Conservation (phyloP, 2,329 filamentous ascomycete genomes). For the Penicillium sp. region DNA sequence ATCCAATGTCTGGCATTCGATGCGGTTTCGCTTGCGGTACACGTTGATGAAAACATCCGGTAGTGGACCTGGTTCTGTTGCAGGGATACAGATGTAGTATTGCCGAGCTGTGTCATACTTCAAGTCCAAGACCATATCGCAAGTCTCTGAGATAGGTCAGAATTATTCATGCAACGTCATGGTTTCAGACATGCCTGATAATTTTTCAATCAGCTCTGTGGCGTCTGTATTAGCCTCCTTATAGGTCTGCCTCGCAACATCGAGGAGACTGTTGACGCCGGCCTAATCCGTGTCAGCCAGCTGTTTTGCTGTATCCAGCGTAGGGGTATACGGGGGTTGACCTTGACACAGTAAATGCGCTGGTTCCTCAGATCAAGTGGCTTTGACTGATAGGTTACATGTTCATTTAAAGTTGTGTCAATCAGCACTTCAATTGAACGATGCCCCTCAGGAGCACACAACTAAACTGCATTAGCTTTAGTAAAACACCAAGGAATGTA, state of each 20-base stretch:
- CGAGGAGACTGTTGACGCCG: constrained; percentile 79
- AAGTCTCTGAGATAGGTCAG: constrained; percentile 48
- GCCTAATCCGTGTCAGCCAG: constrained; percentile 50
- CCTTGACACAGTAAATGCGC: constrained; percentile 82
- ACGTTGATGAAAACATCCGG: constrained; percentile 75
- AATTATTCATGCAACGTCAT: background rate
- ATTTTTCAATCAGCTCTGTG: constrained; percentile 64
- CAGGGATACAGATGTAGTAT: constrained; percentile 71
- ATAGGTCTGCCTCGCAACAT: constrained; percentile 84
- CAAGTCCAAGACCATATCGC: constrained; percentile 62
- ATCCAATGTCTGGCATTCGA: constrained; percentile 84
- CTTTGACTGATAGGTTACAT: constrained; percentile 72
- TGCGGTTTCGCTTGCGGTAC: constrained; percentile 66
- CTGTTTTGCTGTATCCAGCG: constrained; percentile 6
- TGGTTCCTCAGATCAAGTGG: constrained; percentile 87
- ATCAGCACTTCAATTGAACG: constrained; percentile 64
- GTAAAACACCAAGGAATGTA: background rate
- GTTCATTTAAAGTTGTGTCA: constrained; percentile 69
- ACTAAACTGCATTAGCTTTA: constrained; percentile 32
- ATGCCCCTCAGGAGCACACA: constrained; percentile 65
- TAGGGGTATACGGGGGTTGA: constrained; percentile 25
- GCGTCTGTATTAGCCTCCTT: constrained; percentile 83
- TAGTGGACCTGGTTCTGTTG: constrained; percentile 60
- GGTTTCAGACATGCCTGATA: constrained; percentile 56
- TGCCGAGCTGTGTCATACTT: constrained; percentile 75